Evolutionary conservation across 495 filamentous ascomycete genomes (phyloP).

Genomic region (Talaromyces nanjingensis): DNA sequence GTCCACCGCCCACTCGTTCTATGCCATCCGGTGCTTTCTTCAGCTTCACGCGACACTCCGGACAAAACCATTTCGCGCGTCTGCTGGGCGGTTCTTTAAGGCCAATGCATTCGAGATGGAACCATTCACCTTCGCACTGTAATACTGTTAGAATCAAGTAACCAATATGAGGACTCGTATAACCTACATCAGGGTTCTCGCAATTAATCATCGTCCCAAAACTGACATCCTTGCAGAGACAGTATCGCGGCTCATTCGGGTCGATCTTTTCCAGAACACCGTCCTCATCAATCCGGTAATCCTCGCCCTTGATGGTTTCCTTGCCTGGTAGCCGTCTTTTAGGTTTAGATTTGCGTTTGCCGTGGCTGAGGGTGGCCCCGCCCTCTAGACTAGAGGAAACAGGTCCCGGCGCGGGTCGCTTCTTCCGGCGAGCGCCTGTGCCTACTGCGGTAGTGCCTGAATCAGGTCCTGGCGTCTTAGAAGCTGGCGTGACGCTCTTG

Average conservation of each 20-base stretch:
- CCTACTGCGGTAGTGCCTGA: constrained; percentile 29
- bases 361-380: constrained; percentile 67
- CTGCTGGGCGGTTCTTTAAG: constrained; percentile 66
- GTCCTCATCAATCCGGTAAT: constrained; percentile 40
- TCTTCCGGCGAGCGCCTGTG: constrained; percentile 40
- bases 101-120: constrained; percentile 85
- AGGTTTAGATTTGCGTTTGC: constrained; percentile 73
- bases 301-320: constrained; percentile 23
- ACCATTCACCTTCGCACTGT: constrained; percentile 77
- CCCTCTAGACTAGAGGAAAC: constrained; percentile 64
- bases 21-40: constrained; percentile 44
- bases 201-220: constrained; percentile 94
- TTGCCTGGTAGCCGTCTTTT: constrained; percentile 43
- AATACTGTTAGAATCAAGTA: constrained; percentile 6
- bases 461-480: constrained; percentile 47
- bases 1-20: constrained; percentile 26
- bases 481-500: constrained; percentile 40
- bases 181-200: constrained; percentile 80
- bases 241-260: constrained; percentile 82
- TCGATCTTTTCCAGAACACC: constrained; percentile 67
- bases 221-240: constrained; percentile 84
- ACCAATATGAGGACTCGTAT: neutral
- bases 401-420: constrained; percentile 70
- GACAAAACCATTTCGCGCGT: constrained; percentile 91
- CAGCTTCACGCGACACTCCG: constrained; percentile 67